Percentiles rank a stretch among this genome's conserved stretches.
These are phyloP conservation scores for Oidiodendron maius DNA, from an alignment of 495 filamentous ascomycete genomes.

Conservation along the genomic window DNA sequence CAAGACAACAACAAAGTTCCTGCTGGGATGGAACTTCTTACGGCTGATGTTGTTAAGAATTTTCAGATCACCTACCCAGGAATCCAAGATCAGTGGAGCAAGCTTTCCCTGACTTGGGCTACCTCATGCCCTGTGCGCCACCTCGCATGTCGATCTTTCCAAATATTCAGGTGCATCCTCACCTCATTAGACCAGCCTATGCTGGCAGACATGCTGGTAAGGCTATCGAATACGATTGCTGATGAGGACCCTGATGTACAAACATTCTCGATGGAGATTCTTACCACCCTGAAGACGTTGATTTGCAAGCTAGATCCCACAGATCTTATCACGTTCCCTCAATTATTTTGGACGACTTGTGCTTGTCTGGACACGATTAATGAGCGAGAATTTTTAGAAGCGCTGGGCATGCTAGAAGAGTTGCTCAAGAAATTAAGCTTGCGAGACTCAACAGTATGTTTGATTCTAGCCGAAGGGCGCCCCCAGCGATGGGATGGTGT, in stretches of 20 bases:
- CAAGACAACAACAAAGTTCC: conserved; percentile 77
- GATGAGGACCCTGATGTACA: conserved; percentile 89
- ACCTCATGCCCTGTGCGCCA: conserved; percentile 96
- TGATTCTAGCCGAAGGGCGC: conserved; percentile 65
- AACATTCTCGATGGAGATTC: conserved; percentile 94
- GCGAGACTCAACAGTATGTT: conserved; percentile 58
- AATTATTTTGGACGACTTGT: conserved; percentile 95
- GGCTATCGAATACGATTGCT: conserved; percentile 92
- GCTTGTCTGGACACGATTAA: conserved; percentile 94
- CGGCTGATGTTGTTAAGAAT: conserved; percentile 71
- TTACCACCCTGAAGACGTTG: conserved; percentile 86
- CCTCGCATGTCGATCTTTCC: conserved; percentile 92
- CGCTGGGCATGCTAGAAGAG: conserved; percentile 84
- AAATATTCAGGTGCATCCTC: conserved; percentile 91
- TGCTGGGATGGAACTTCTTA: conserved; percentile 75
- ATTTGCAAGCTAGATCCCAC: conserved; percentile 74
- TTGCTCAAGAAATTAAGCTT: conserved; percentile 81
- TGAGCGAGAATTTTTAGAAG: conserved; percentile 89
- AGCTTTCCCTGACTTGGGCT: conserved; percentile 86
- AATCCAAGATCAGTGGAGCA: conserved; percentile 84
- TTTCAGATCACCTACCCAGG: conserved; percentile 83
- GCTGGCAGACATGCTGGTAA: conserved; percentile 91
- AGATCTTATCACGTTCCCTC: conserved; percentile 80
- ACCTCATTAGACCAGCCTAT: conserved; percentile 85
- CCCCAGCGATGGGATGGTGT: conserved; percentile 84